phyloP scores from a whole-genome alignment of 345 rosid genomes.

The Camelina hispida region DNA sequence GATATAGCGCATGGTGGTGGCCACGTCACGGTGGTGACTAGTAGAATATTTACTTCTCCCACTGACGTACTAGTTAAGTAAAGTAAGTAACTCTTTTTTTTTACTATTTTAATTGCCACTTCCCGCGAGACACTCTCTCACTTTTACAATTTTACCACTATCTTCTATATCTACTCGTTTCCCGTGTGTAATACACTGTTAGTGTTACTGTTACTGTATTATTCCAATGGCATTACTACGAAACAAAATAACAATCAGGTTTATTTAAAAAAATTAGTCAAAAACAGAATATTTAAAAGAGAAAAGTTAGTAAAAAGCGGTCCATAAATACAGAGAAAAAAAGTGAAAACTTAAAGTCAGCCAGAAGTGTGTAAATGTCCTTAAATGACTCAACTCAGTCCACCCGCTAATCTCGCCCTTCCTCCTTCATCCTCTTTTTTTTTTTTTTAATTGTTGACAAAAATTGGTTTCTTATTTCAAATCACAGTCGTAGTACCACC shows the following conservation, averaged over 20 bases:
- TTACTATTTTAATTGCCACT: not conserved
- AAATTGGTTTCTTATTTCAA: not conserved
- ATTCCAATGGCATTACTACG: conserved; percentile 2
- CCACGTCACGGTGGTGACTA: conserved; percentile 24
- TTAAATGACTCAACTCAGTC: conserved; percentile 30
- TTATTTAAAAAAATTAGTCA: conserved; percentile 14
- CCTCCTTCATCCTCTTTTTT: not conserved
- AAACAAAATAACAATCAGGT: not conserved
- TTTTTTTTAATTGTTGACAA: not conserved
- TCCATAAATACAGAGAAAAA: not conserved
- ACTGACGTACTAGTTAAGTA: not conserved
- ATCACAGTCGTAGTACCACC: conserved; percentile 2
- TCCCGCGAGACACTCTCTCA: not conserved
- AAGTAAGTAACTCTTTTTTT: too few relatives aligned
- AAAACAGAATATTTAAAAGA: conserved; percentile 5
- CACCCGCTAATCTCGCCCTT: conserved; percentile 50
- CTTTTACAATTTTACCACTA: not conserved
- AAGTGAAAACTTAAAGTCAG: conserved; percentile 37
- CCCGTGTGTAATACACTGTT: not conserved
- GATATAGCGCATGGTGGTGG: conserved; percentile 22
- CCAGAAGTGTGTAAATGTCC: conserved; percentile 31
- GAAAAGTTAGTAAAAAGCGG: conserved; percentile 15
- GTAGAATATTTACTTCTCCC: not conserved
- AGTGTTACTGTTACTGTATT: not conserved
- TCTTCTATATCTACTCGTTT: not conserved